Conservation (phyloP, 1,139 yeast genomes). For the Pichia sp. region DNA sequence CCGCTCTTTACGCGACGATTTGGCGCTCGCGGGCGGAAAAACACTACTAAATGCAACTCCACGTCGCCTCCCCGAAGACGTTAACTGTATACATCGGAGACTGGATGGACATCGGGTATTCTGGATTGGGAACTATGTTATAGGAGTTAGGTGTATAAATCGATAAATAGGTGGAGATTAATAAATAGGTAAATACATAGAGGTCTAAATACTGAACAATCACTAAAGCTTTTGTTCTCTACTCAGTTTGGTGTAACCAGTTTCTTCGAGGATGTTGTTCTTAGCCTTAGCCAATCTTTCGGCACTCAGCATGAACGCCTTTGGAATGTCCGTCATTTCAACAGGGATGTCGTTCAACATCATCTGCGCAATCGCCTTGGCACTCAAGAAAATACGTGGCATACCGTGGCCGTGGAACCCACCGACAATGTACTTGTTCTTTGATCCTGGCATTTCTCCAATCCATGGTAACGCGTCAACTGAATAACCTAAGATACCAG, state of each 20-base stretch:
- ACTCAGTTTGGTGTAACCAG: slow-evolving; percentile 16
- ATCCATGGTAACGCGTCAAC: slow-evolving; percentile 32
- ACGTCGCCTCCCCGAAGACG: too few relatives aligned
- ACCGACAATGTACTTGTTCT: slow-evolving; percentile 27
- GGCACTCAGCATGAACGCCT: slow-evolving; percentile 21
- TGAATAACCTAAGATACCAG: slow-evolving; percentile 32
- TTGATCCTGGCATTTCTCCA: slow-evolving; percentile 26
- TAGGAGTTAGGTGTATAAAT: too few relatives aligned
- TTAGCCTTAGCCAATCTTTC: slow-evolving; percentile 19
- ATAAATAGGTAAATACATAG: too few relatives aligned
- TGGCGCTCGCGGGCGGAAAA: neutral
- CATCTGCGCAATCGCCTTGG: slow-evolving; percentile 27
- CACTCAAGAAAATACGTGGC: slow-evolving; percentile 29
- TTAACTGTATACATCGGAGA: too few relatives aligned
- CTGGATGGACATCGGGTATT: too few relatives aligned
- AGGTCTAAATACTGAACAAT: neutral
- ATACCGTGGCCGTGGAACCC: slow-evolving; percentile 34
- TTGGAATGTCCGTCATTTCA: slow-evolving; percentile 22
- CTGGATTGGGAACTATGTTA: too few relatives aligned
- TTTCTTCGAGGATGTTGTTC: slow-evolving; percentile 19
- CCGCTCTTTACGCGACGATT: neutral
- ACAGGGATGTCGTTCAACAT: slow-evolving; percentile 15
- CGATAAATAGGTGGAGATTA: too few relatives aligned
- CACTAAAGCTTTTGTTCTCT: neutral
- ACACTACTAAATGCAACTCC: too few relatives aligned